Evolutionary conservation across 345 rosid species (phyloP).

Genomic region (Moricandia arvensis): DNA sequence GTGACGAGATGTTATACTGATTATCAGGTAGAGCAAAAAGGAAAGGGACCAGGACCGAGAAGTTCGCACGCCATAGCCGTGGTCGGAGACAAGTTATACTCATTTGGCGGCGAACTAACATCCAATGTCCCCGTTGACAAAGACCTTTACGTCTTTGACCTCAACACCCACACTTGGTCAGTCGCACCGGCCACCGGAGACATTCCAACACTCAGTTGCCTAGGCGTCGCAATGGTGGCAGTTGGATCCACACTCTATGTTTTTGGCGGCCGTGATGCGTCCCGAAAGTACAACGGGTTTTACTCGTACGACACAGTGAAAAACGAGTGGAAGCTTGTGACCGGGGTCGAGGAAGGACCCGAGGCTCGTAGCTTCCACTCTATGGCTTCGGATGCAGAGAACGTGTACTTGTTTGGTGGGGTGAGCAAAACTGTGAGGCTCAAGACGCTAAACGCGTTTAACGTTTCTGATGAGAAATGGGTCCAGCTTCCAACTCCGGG

Average conservation of each 20-base stretch:
- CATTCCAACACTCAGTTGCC: neutral
- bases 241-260: slow-evolving; percentile 10
- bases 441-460: neutral
- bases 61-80: slow-evolving; percentile 16
- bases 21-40: slow-evolving; percentile 11
- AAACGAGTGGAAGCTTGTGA: slow-evolving; percentile 21
- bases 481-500: slow-evolving; percentile 15
- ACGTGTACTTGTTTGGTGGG: slow-evolving; percentile 19
- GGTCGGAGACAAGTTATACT: slow-evolving; percentile 21
- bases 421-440: slow-evolving; percentile 6
- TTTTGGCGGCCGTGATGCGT: slow-evolving; percentile 23
- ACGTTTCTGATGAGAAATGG: slow-evolving; percentile 7
- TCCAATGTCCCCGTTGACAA: slow-evolving; percentile 15
- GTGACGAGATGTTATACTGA: neutral
- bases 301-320: slow-evolving; percentile 14
- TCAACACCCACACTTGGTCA: slow-evolving; percentile 23
- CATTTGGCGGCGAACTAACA: slow-evolving; percentile 20
- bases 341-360: neutral
- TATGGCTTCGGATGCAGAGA: slow-evolving; percentile 13
- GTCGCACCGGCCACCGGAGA: slow-evolving; percentile 22
- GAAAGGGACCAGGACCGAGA: slow-evolving; percentile 25
- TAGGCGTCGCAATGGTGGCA: slow-evolving; percentile 15
- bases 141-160: slow-evolving; percentile 27
- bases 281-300: slow-evolving; percentile 12
- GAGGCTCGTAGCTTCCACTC: slow-evolving; percentile 23